phyloP scores from a whole-genome alignment of 257 asterid genomes.

The Ehretia macrophylla region DNA sequence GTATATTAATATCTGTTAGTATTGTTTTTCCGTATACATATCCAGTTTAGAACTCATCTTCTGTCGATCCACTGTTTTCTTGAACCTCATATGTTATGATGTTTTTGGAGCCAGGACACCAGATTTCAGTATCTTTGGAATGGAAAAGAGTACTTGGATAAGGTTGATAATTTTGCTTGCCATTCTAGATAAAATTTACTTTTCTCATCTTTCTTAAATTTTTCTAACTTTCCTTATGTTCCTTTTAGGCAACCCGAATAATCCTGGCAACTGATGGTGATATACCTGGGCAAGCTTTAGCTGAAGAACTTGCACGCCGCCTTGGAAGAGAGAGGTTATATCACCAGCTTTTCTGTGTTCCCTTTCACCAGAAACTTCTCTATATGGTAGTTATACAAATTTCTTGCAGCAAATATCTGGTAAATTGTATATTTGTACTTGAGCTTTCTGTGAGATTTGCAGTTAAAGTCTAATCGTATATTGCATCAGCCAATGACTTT shows the following conservation, averaged over 20 bases:
- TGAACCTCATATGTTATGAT: slow-evolving; percentile 2
- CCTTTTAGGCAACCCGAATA: slow-evolving; percentile 50
- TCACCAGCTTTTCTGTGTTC: not conserved
- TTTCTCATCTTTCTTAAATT: not conserved
- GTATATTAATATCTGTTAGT: too few species aligned
- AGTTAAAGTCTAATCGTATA: too few species aligned
- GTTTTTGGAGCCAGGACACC: slow-evolving; percentile 42
- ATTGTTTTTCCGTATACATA: not conserved
- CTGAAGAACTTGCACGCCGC: slow-evolving; percentile 79
- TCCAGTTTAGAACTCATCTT: not conserved
- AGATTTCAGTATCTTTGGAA: slow-evolving; percentile 66
- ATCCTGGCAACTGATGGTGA: slow-evolving; percentile 75
- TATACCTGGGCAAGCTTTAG: slow-evolving; percentile 66
- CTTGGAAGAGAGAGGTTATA: slow-evolving; percentile 65
- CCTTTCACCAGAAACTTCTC: not conserved
- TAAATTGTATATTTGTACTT: not conserved
- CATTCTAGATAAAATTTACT: too few species aligned
- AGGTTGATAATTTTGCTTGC: slow-evolving; percentile 29
- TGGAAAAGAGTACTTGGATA: slow-evolving; percentile 58
- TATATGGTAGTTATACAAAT: not conserved
- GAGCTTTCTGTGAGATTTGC: too few species aligned
- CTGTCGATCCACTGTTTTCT: not conserved
- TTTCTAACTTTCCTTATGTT: not conserved
- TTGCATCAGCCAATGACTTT: too few species aligned
- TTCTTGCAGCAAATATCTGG: not conserved